These are phyloP conservation scores for Opeltia flavorubescens DNA, from an alignment of 495 filamentous ascomycete genomes.

Conservation along the genomic window DNA sequence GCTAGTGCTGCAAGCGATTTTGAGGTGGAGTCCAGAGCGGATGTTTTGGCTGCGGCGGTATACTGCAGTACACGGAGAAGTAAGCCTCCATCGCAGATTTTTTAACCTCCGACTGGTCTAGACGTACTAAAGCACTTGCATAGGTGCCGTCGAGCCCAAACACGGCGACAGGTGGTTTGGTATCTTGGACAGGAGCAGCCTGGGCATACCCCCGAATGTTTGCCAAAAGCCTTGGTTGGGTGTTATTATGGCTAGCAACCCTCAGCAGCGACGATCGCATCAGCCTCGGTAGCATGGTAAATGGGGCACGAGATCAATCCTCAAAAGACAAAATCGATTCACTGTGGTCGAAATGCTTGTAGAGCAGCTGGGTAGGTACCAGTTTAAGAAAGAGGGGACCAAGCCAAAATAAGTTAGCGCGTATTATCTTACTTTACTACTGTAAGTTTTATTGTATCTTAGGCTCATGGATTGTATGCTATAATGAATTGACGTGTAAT, in stretches of 20 bases:
- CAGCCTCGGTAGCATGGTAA: constrained; percentile 13
- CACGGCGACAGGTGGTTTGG: constrained; percentile 76
- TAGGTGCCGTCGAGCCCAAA: constrained; percentile 97
- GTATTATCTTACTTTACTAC: too few species aligned
- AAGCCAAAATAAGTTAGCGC: too few species aligned
- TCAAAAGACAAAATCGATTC: too few species aligned
- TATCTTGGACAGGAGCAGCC: constrained; percentile 42
- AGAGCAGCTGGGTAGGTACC: too few species aligned
- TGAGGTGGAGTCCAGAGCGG: constrained; percentile 66
- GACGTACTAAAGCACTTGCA: constrained; percentile 81
- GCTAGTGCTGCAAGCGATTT: constrained; percentile 58
- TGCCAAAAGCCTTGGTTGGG: constrained; percentile 31
- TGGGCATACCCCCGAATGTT: constrained; percentile 60
- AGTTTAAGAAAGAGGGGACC: too few species aligned
- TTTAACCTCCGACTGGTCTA: constrained; percentile 8
- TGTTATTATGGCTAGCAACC: constrained; percentile 10
- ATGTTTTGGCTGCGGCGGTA: constrained; percentile 82
- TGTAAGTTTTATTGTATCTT: too few species aligned
- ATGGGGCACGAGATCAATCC: background rate
- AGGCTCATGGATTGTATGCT: too few species aligned
- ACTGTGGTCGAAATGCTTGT: too few species aligned
- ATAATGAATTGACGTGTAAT: too few species aligned
- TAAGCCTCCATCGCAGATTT: constrained; percentile 1
- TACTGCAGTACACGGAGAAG: constrained; percentile 50
- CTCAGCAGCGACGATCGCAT: constrained; percentile 3